phyloP scores from a whole-genome alignment of 108 stramenopile species.

The Schizochytrium sp. region DNA sequence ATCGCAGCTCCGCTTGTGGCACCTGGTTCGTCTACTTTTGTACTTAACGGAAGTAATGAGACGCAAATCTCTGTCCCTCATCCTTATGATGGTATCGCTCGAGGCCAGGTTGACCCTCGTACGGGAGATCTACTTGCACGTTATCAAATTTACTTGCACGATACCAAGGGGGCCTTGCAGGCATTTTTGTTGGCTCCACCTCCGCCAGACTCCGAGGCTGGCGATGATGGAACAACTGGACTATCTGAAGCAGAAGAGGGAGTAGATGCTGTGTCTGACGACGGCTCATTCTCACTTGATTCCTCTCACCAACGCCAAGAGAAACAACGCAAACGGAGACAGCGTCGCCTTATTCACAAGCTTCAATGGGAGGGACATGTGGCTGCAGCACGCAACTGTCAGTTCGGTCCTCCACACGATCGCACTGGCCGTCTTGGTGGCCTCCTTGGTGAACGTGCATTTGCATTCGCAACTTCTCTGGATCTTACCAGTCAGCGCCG shows the following conservation, averaged over 20 bases:
- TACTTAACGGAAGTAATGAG: neutral
- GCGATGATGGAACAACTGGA: constrained; percentile 3
- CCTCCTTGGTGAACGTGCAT: neutral
- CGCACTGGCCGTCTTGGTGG: constrained; percentile 29
- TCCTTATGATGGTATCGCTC: constrained; percentile 37
- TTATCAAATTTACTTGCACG: constrained; percentile 15
- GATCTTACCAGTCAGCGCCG: constrained; percentile 8
- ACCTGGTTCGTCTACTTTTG: neutral
- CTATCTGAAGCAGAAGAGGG: neutral
- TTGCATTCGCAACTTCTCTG: neutral
- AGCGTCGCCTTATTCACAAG: constrained; percentile 54
- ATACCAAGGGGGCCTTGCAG: neutral
- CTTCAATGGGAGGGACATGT: constrained; percentile 31
- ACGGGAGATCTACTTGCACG: neutral
- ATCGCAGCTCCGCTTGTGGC: neutral
- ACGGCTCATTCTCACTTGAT: constrained; percentile 25
- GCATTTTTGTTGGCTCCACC: constrained; percentile 17
- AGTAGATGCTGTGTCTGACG: neutral
- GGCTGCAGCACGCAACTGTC: constrained; percentile 7
- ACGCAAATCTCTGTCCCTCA: constrained; percentile 33
- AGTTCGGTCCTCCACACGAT: neutral
- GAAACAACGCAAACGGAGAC: neutral
- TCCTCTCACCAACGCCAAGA: constrained; percentile 3
- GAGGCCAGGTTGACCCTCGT: neutral
- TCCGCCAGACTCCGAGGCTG: neutral